Conservation (phyloP, 768 basidiomycete genomes). For the Chalciporus piperatus region DNA sequence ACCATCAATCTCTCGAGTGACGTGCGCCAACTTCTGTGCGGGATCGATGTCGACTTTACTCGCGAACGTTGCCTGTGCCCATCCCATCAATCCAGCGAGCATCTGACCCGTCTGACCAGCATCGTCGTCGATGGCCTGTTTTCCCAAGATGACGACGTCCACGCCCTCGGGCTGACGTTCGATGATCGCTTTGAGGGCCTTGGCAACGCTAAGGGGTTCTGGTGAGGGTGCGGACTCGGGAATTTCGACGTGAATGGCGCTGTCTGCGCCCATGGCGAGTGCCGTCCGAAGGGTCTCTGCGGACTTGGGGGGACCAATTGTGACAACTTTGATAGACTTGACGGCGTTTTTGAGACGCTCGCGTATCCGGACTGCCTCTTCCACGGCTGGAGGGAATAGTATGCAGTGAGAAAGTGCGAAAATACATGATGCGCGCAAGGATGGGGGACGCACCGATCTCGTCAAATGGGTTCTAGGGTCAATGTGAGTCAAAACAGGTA, state of each 20-base stretch:
- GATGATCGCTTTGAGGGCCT: conserved; percentile 76
- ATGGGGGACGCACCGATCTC: conserved; percentile 74
- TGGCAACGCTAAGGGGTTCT: conserved; percentile 91
- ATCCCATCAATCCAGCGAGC: conserved; percentile 88
- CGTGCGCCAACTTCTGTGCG: conserved; percentile 58
- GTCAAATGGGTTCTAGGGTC: conserved; percentile 88
- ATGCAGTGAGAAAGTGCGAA: not conserved
- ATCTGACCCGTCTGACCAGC: conserved; percentile 95
- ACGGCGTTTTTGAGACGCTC: conserved; percentile 75
- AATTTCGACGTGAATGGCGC: conserved; percentile 85
- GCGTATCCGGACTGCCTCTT: conserved; percentile 95
- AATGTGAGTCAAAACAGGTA: not conserved
- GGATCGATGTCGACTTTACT: conserved; percentile 77
- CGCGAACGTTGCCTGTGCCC: conserved; percentile 95
- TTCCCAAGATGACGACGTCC: conserved; percentile 93
- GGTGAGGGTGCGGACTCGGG: conserved; percentile 70
- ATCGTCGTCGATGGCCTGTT: conserved; percentile 98
- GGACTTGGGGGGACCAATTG: conserved; percentile 92
- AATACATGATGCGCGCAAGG: not conserved
- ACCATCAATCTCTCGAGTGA: conserved; percentile 92
- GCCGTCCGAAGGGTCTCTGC: conserved; percentile 91
- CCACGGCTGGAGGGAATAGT: conserved; percentile 61
- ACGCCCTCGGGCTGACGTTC: conserved; percentile 56
- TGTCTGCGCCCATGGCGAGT: conserved; percentile 96
- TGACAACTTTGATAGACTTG: conserved; percentile 85